phyloP scores from a whole-genome alignment of 495 filamentous ascomycete genomes.

The Baudoinia panamericana region DNA sequence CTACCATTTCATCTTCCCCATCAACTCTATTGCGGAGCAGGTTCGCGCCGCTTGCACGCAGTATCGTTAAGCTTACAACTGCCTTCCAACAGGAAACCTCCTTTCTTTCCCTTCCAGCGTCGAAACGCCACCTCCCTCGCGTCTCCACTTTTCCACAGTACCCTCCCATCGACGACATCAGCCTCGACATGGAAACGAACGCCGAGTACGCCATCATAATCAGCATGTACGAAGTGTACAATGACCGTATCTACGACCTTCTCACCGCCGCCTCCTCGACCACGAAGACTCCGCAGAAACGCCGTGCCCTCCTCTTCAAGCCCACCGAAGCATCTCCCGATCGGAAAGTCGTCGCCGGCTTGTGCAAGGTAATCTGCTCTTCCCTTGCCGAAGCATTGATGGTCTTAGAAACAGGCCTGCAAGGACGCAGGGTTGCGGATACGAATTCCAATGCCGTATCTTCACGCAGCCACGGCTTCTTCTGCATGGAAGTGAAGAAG shows the following conservation, averaged over 20 bases:
- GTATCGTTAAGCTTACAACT: constrained; percentile 28
- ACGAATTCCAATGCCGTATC: constrained; percentile 82
- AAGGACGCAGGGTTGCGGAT: constrained; percentile 75
- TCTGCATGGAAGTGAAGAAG: constrained; percentile 90
- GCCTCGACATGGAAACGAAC: constrained; percentile 49
- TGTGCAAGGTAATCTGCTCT: constrained; percentile 81
- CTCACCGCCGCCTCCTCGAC: constrained; percentile 42
- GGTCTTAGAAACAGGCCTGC: constrained; percentile 79
- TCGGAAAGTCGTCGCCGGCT: constrained; percentile 78
- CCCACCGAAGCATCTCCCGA: constrained; percentile 70
- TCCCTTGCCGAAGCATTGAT: constrained; percentile 76
- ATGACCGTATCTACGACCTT: constrained; percentile 93
- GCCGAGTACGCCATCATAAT: constrained; percentile 81
- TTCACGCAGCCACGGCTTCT: constrained; percentile 89
- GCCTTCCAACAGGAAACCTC: constrained; percentile 37
- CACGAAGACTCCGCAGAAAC: constrained; percentile 41
- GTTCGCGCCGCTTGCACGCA: constrained; percentile 22
- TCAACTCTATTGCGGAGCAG: constrained; percentile 1
- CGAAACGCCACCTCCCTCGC: constrained; percentile 28
- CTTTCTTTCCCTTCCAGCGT: constrained; percentile 19
- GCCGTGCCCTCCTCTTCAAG: constrained; percentile 76
- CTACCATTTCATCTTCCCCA: constrained; percentile 9
- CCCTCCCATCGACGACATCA: constrained; percentile 60
- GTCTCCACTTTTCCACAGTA: constrained; percentile 53
- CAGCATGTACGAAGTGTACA: constrained; percentile 99